These are phyloP conservation scores for Canariomyces notabilis DNA, from an alignment of 2,329 filamentous ascomycete species.

Conservation along the genomic window DNA sequence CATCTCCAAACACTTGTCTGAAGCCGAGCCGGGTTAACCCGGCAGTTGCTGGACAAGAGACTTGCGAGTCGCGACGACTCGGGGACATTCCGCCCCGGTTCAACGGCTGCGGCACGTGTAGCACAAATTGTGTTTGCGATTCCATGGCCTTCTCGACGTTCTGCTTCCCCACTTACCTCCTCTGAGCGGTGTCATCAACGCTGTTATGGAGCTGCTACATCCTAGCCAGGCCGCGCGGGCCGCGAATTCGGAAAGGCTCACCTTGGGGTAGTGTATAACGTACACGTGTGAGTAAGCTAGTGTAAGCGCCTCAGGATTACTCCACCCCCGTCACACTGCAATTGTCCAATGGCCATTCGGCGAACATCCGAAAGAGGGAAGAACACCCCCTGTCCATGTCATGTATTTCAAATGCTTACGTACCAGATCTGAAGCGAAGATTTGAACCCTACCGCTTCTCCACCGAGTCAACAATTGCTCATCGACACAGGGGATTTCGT, in stretches of 20 bases:
- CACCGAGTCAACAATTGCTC: not conserved
- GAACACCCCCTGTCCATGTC: not conserved
- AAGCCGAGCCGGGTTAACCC: no score
- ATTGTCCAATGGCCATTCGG: slow-evolving; percentile 15
- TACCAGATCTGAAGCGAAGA: not conserved
- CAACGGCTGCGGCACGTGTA: no score
- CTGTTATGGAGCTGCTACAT: no score
- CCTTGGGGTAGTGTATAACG: not conserved
- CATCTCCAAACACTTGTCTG: no score
- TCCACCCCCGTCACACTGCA: no score
- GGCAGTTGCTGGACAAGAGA: no score
- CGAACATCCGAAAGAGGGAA: slow-evolving; percentile 1
- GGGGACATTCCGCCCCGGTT: no score
- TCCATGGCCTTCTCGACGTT: not conserved
- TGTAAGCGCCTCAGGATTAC: not conserved
- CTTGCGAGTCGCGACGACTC: no score
- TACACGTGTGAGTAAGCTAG: not conserved
- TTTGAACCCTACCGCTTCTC: not conserved
- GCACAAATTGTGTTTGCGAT: slow-evolving; percentile 8
- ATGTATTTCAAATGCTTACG: slow-evolving; percentile 14
- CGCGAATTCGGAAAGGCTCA: slow-evolving; percentile 1
- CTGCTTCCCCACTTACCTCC: slow-evolving; percentile 1
- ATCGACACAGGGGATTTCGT: no score
- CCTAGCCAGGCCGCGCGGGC: slow-evolving; percentile 7
- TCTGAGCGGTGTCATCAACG: no score